These are phyloP conservation scores for Teunomyces tritomae DNA, from an alignment of 805 yeast species.

Conservation along the genomic window DNA sequence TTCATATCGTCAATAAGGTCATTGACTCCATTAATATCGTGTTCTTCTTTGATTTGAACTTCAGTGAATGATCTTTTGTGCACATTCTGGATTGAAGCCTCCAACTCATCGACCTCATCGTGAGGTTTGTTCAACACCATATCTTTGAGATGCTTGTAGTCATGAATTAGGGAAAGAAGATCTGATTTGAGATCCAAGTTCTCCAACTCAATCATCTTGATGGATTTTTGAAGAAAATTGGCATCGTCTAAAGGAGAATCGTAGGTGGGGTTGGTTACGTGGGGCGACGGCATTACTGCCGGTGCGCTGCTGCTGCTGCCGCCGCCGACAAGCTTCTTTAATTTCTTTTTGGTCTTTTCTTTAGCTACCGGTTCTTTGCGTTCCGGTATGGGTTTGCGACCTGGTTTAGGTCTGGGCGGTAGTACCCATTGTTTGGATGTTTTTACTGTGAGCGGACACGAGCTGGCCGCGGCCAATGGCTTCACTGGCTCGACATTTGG, in stretches of 20 bases:
- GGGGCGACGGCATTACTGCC: too few relatives aligned
- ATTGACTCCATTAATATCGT: conserved; percentile 19
- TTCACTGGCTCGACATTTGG: background rate
- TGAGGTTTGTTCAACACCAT: conserved; percentile 20
- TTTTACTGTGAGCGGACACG: conserved; percentile 24
- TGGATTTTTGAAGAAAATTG: background rate
- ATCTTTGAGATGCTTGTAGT: conserved; percentile 35
- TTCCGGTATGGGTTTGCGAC: conserved; percentile 45
- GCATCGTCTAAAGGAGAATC: background rate
- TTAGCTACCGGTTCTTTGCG: conserved; percentile 5
- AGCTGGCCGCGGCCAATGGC: background rate
- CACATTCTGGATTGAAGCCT: conserved; percentile 1
- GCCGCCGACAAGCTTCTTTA: conserved; percentile 4
- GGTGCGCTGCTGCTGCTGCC: background rate
- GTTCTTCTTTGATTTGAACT: conserved; percentile 16
- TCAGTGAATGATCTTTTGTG: conserved; percentile 20
- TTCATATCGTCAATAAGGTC: conserved; percentile 28
- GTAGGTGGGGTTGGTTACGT: background rate
- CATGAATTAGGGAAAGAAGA: conserved; percentile 37
- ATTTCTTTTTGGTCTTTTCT: conserved; percentile 6
- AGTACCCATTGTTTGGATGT: conserved; percentile 81
- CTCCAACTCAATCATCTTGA: conserved; percentile 25
- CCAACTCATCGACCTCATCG: conserved; percentile 5
- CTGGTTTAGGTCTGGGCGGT: conserved; percentile 82
- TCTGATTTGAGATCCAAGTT: conserved; percentile 34